Conservation (phyloP, 1,284 basidiomycete species). For the Mycena citricolor region DNA sequence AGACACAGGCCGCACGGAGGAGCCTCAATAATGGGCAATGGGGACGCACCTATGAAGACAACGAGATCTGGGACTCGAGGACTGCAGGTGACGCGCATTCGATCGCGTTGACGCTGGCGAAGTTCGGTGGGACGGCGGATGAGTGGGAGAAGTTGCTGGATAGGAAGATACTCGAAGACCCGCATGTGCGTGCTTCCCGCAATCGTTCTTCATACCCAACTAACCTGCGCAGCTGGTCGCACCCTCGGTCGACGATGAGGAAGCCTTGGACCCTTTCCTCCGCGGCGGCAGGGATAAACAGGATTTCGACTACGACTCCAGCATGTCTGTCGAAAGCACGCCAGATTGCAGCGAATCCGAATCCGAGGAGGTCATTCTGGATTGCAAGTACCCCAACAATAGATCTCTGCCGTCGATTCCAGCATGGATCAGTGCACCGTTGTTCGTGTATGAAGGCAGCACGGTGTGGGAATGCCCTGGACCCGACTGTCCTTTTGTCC, state of each 20-base stretch:
- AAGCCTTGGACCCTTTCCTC: constrained; percentile 15
- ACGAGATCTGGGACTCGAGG: constrained; percentile 8
- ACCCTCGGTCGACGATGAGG: constrained; percentile 4
- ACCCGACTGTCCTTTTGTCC: constrained; percentile 1
- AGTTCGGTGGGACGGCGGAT: constrained; percentile 8
- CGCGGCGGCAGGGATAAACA: constrained; percentile 15
- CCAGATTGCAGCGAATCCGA: no score
- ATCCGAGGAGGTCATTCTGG: no score
- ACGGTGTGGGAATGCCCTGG: neutral
- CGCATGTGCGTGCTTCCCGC: neutral
- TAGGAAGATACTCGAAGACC: neutral
- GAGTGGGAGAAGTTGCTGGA: constrained; percentile 9
- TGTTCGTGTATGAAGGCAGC: neutral
- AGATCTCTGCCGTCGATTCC: no score
- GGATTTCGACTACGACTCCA: constrained; percentile 4
- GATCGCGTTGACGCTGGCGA: constrained; percentile 14
- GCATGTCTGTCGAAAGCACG: constrained; percentile 11
- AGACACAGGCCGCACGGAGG: constrained; percentile 6
- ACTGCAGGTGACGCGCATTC: neutral
- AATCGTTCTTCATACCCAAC: no score
- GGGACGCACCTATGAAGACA: constrained; percentile 13
- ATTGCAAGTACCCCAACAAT: no score
- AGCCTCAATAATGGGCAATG: constrained; percentile 1
- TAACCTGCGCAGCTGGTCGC: no score
- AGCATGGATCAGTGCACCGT: constrained; percentile 7